These are phyloP conservation scores for Venturia aucupariae DNA, from an alignment of 2,329 filamentous ascomycete genomes.

Conservation along the genomic window DNA sequence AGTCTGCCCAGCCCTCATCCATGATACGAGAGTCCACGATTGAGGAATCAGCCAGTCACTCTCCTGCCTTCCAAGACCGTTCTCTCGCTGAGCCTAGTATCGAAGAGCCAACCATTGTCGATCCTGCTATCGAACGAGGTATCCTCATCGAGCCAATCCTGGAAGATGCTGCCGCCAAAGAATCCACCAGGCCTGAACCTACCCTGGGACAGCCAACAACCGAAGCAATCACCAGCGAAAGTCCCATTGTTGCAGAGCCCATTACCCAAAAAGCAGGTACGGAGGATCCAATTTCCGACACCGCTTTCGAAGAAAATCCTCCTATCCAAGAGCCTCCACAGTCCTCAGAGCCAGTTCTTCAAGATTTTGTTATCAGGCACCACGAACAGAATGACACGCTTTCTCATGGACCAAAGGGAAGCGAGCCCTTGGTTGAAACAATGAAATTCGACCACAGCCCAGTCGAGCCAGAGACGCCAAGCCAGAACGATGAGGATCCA, in stretches of 20 bases:
- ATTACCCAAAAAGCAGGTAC: background rate
- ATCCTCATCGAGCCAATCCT: background rate
- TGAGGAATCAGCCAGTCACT: background rate
- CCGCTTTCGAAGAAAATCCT: background rate
- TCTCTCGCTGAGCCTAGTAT: background rate
- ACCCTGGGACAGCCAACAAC: background rate
- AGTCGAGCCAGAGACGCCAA: background rate
- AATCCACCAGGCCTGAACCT: background rate
- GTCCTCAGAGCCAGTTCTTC: too few relatives aligned
- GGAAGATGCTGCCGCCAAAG: background rate
- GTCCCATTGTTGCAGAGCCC: background rate
- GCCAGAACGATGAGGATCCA: slow-evolving; percentile 5
- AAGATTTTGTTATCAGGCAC: background rate
- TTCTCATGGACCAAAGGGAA: background rate
- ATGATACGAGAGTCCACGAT: background rate
- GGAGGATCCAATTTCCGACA: background rate
- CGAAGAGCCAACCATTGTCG: background rate
- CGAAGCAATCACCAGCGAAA: background rate
- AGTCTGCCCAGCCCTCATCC: background rate
- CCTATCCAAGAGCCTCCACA: background rate
- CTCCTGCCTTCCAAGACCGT: background rate
- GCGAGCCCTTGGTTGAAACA: background rate
- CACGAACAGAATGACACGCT: background rate
- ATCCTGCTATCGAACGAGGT: background rate
- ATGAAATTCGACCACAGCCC: background rate